These are phyloP conservation scores for Rhizoclosmatium sp. DNA, from an alignment of 192 early-diverging fungal species.

Conservation along the genomic window DNA sequence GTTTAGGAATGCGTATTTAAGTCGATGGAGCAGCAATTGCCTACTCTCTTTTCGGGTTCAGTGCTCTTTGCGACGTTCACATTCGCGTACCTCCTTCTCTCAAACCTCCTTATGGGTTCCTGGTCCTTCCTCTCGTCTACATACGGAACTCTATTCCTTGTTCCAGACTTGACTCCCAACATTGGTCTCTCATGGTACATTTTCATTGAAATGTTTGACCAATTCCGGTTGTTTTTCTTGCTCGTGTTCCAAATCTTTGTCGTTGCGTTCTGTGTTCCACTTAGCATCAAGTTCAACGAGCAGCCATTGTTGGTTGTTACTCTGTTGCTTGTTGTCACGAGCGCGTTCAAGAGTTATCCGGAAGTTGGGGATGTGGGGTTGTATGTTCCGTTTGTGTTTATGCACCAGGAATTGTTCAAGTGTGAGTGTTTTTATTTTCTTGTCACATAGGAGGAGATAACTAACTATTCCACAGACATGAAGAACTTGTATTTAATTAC, in stretches of 20 bases:
- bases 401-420: constrained; percentile 87
- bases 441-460: background rate
- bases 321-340: constrained; percentile 76
- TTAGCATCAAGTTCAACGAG: constrained; percentile 81
- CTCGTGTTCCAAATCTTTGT: constrained; percentile 94
- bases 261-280: constrained; percentile 86
- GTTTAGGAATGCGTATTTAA: too few species aligned
- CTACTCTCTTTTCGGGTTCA: constrained; percentile 26
- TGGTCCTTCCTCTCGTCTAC: constrained; percentile 73
- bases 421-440: constrained; percentile 65
- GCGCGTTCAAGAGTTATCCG: constrained; percentile 94
- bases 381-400: constrained; percentile 80
- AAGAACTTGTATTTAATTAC: constrained; percentile 78
- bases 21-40: constrained; percentile 27
- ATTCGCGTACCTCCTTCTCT: constrained; percentile 60
- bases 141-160: constrained; percentile 77
- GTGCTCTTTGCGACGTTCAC: constrained; percentile 53
- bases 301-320: constrained; percentile 81
- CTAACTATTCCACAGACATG: constrained; percentile 65
- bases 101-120: constrained; percentile 67
- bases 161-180: constrained; percentile 94
- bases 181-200: constrained; percentile 99
- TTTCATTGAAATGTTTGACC: constrained; percentile 99
- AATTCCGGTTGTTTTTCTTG: constrained; percentile 94
- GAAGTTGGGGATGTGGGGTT: constrained; percentile 86